Percentiles rank a stretch among this genome's conserved stretches.
These are phyloP conservation scores for Amanita brunnescens DNA, from an alignment of 768 basidiomycete species.

Conservation along the genomic window DNA sequence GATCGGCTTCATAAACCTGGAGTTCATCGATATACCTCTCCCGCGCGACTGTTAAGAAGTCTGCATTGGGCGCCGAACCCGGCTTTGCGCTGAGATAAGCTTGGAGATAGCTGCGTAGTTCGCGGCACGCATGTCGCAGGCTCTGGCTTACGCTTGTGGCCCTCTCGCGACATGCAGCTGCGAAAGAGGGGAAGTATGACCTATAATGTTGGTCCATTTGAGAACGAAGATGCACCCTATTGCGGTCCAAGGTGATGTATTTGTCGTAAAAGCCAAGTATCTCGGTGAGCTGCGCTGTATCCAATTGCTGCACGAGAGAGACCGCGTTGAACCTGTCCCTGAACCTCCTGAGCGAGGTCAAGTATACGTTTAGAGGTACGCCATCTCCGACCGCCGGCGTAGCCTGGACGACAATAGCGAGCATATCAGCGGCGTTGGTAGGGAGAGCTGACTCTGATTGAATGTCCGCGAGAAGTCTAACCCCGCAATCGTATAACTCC, in stretches of 20 bases:
- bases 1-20: not conserved
- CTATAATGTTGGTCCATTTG: not conserved
- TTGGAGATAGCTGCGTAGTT: not conserved
- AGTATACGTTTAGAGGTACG: conserved; percentile 10
- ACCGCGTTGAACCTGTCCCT: conserved; percentile 3
- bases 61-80: not conserved
- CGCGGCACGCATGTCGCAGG: not conserved
- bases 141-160: not conserved
- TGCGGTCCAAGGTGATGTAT: conserved; percentile 4
- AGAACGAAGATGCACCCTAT: not conserved
- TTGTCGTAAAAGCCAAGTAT: conserved; percentile 3
- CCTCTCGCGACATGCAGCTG: not conserved
- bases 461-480: conserved; percentile 1
- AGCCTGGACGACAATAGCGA: conserved; percentile 9
- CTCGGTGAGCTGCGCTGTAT: not conserved
- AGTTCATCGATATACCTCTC: not conserved
- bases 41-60: not conserved
- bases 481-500: not conserved
- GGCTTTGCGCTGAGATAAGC: not conserved
- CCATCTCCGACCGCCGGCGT: conserved; percentile 9
- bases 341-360: conserved; percentile 10
- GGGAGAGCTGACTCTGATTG: conserved; percentile 3
- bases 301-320: conserved; percentile 4
- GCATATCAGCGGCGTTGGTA: conserved; percentile 9
- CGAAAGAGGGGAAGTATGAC: not conserved